Base-by-base conservation (phyloP, 2,329 filamentous ascomycete species). In the Diaporthe destruens region DNA sequence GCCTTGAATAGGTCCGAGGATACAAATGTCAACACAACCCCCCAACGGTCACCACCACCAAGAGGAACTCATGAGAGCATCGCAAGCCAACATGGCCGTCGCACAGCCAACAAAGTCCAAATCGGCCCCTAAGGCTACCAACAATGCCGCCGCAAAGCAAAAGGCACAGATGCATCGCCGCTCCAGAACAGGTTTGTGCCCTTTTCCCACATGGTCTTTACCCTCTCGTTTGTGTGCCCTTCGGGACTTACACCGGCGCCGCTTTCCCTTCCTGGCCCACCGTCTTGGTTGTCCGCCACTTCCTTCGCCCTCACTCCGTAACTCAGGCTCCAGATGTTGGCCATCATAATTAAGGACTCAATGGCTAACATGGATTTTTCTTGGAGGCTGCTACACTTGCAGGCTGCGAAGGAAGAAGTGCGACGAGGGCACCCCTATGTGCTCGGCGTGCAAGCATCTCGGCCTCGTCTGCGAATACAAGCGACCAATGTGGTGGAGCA, bases 401-500 rank as follows among this genome's bases (percentile, higher is more conserved):
- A 86, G 90, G 81, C 81, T 92, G 78, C 85, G 90, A 80, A 86
- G 90, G 76, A 92, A 92, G 84, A 92, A 92, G 86, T 92, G 90
- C 83, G 90, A 92, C 79, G 90, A 92, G 81, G 89, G 88, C 75
- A 84, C 86, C 49, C 89, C 89, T 69, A 84, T 86, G 78, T 92
- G 90, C 85, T 87, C 88, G 20, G 90, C 90, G 74, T 92, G 90
- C 87, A 91, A 89, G 77, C 87, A 91, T 80, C 91, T 99, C 71
- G 93, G 93, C 69, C 88, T 99, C 72, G 88, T 89, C 79, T 99
- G 96, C 86, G 95, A 98, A 86, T 99, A 98, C 86, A 98, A 97
- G 88, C 88, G 95, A 80, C 96, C 96, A 49, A 90, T 94, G 84
- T 99, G 96, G 96, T 99, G 96, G 96, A 93, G 92, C 84, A 98